phyloP scores from a whole-genome alignment of 495 filamentous ascomycete genomes.

The Tuber borchii region DNA sequence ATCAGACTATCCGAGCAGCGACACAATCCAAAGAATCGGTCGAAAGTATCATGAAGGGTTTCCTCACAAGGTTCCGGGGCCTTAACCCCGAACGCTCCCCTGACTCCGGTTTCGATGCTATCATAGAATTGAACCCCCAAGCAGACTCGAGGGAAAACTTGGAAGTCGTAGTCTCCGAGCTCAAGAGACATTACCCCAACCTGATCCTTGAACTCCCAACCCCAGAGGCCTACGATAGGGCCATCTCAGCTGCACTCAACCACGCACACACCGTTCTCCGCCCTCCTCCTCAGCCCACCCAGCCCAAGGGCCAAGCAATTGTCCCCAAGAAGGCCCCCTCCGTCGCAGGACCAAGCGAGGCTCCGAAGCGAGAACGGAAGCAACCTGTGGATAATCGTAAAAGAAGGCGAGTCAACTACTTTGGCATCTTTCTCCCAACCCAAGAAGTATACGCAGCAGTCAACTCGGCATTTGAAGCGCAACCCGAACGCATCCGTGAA shows the following conservation, averaged over 20 bases:
- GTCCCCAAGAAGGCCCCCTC: constrained; percentile 27
- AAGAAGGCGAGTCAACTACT: constrained; percentile 64
- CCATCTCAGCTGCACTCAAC: constrained; percentile 66
- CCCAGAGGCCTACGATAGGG: constrained; percentile 67
- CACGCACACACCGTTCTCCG: background rate
- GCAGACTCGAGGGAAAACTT: constrained; percentile 76
- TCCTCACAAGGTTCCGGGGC: constrained; percentile 76
- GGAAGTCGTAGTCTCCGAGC: constrained; percentile 63
- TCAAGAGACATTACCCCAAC: constrained; percentile 66
- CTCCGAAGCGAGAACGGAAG: constrained; percentile 43
- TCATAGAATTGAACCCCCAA: constrained; percentile 78
- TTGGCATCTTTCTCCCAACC: constrained; percentile 52
- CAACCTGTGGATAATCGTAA: background rate
- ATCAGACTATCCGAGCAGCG: constrained; percentile 91
- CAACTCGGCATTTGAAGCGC: constrained; percentile 53
- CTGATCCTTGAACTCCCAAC: constrained; percentile 67
- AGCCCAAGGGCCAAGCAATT: background rate
- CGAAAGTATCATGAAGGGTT: constrained; percentile 89
- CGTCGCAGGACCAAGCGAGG: constrained; percentile 16
- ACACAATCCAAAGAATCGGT: constrained; percentile 60
- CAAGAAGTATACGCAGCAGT: constrained; percentile 45
- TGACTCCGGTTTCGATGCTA: constrained; percentile 68
- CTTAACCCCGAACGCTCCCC: constrained; percentile 57
- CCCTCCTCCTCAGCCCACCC: background rate
- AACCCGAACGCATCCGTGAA: constrained; percentile 48